Evolutionary conservation across 148 eudicot species (phyloP).

Genomic region (Amaranthus palmeri): DNA sequence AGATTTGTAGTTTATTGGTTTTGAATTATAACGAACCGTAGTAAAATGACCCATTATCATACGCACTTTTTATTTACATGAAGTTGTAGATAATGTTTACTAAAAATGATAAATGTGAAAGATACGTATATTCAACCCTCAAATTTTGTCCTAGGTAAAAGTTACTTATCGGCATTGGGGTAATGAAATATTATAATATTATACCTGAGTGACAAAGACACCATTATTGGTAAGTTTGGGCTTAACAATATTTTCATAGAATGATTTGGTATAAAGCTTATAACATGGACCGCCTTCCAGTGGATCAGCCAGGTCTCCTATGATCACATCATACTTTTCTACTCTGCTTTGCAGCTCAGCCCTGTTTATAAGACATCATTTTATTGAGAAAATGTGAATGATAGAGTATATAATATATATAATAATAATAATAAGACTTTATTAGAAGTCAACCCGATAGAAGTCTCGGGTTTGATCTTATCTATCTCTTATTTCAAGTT

Average conservation of each 20-base stretch:
- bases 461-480: too few relatives aligned
- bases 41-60: too few relatives aligned
- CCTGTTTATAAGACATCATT: conserved; percentile 30
- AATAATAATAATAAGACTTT: too few relatives aligned
- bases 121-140: too few relatives aligned
- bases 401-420: background rate
- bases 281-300: conserved; percentile 97
- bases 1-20: too few relatives aligned
- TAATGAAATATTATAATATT: too few relatives aligned
- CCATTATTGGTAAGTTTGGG: conserved; percentile 68
- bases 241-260: conserved; percentile 72
- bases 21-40: background rate
- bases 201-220: conserved; percentile 89
- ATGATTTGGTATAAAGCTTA: conserved; percentile 85
- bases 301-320: conserved; percentile 91
- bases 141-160: too few relatives aligned
- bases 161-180: too few relatives aligned
- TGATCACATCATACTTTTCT: conserved; percentile 67
- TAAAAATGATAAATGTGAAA: too few relatives aligned
- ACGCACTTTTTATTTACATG: background rate
- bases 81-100: background rate
- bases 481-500: too few relatives aligned
- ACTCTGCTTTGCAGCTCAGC: conserved; percentile 68
- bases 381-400: background rate
- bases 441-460: too few relatives aligned